Percentiles rank a stretch among this genome's conserved stretches.
These are phyloP conservation scores for Leccinum incarnatum DNA, from an alignment of 768 basidiomycete species.

Conservation along the genomic window DNA sequence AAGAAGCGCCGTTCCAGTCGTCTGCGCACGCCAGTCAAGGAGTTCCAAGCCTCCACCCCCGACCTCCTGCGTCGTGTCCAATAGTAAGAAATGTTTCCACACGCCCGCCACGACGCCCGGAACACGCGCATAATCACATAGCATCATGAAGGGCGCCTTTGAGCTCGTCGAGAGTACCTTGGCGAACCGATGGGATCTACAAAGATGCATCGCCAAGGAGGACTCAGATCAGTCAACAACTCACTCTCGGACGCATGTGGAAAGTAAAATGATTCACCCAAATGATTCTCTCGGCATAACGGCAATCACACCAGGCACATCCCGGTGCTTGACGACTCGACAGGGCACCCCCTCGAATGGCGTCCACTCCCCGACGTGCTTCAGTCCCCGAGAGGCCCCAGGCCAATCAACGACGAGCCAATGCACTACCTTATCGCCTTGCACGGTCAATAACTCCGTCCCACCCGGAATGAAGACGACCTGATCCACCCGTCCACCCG, in stretches of 20 bases:
- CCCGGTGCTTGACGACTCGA: constrained; percentile 20
- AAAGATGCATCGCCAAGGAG: neutral
- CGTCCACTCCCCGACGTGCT: constrained; percentile 20
- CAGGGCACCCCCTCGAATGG: constrained; percentile 17
- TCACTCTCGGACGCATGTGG: neutral
- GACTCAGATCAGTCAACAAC: neutral
- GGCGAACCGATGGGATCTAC: constrained; percentile 16
- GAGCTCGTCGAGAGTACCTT: constrained; percentile 19
- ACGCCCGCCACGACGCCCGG: constrained; percentile 24
- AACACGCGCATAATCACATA: constrained; percentile 23
- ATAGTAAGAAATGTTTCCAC: constrained; percentile 21
- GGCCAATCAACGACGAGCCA: constrained; percentile 23
- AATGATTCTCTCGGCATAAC: constrained; percentile 16
- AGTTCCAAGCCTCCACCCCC: constrained; percentile 26
- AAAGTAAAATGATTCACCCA: neutral
- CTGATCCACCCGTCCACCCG: constrained; percentile 19
- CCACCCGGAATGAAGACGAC: constrained; percentile 28
- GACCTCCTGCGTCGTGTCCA: constrained; percentile 21
- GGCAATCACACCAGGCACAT: constrained; percentile 19
- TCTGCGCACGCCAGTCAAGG: constrained; percentile 26
- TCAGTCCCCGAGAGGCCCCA: constrained; percentile 13
- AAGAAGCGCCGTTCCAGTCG: constrained; percentile 26
- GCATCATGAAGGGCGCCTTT: constrained; percentile 20
- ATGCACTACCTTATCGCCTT: constrained; percentile 22
- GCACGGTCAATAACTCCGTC: constrained; percentile 27